Conservation (phyloP, 2,329 filamentous ascomycete genomes). For the Magnaporthales sp. region DNA sequence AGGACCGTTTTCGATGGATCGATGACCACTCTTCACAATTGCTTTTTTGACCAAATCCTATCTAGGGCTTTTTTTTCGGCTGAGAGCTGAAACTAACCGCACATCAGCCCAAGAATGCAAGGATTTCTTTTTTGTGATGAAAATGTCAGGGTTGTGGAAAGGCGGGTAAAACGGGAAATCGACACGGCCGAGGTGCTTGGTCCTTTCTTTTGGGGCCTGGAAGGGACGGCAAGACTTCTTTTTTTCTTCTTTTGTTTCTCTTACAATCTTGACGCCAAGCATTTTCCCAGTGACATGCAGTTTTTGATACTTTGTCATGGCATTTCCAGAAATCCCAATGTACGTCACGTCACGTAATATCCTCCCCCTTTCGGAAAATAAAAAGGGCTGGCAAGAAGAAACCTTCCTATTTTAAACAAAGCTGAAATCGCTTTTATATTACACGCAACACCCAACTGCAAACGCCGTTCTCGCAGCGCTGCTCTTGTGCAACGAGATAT, state of each 20-base stretch:
- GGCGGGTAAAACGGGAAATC: not conserved
- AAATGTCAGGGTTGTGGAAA: not conserved
- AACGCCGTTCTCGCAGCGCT: too few relatives aligned
- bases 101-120: not conserved
- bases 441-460: not conserved
- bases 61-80: not conserved
- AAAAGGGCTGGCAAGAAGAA: too few relatives aligned
- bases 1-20: not conserved
- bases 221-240: not conserved
- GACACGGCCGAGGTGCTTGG: not conserved
- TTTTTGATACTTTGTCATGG: not conserved
- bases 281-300: not conserved
- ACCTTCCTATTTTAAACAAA: not conserved
- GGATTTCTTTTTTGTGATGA: not conserved
- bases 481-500: not conserved
- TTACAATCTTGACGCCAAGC: not conserved
- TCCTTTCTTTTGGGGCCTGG: not conserved
- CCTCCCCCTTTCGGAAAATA: too few relatives aligned
- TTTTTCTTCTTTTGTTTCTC: not conserved
- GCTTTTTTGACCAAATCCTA: not conserved
- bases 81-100: not conserved
- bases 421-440: not conserved
- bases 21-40: not conserved
- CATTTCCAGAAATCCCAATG: not conserved
- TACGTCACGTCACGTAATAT: not conserved